These are phyloP conservation scores for Mitragyna speciosa DNA, from an alignment of 257 asterid species.

Conservation along the genomic window DNA sequence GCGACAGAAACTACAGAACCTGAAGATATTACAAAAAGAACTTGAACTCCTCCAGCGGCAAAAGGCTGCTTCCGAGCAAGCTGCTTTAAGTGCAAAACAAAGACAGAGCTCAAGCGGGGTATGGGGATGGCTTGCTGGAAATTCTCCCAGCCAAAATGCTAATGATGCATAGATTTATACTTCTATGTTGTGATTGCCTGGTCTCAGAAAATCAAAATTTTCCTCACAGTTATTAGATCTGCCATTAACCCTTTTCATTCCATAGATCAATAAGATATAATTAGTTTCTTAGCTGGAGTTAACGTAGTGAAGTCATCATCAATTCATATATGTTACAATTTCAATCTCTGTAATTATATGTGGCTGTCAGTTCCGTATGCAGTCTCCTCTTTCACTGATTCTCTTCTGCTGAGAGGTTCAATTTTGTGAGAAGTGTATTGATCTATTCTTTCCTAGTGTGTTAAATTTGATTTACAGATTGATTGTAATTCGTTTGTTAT, in stretches of 20 bases:
- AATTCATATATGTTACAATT: conserved; percentile 7
- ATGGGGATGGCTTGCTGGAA: conserved; percentile 98
- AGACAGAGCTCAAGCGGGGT: conserved; percentile 81
- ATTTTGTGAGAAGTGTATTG: conserved; percentile 19
- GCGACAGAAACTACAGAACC: conserved; percentile 81
- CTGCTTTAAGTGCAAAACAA: conserved; percentile 63
- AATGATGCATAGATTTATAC: conserved; percentile 38
- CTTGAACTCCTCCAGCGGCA: conserved; percentile 92
- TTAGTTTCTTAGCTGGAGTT: conserved; percentile 22
- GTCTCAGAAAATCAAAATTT: conserved; percentile 14
- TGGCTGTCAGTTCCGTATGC: conserved; percentile 1
- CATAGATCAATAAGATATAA: conserved; percentile 36
- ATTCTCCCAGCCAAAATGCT: conserved; percentile 48
- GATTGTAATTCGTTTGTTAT: conserved; percentile 3
- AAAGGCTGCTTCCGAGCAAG: conserved; percentile 96
- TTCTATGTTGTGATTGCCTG: conserved; percentile 19
- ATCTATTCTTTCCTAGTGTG: conserved; percentile 6
- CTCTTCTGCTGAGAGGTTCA: conserved; percentile 9
- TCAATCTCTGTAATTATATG: conserved; percentile 25
- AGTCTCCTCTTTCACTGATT: conserved; percentile 15
- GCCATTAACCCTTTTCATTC: conserved; percentile 22
- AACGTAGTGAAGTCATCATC: conserved; percentile 10
- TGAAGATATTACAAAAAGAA: conserved; percentile 84
- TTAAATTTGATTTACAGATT: conserved; percentile 4
- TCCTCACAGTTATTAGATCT: conserved; percentile 1